Percentiles rank a stretch among this genome's conserved stretches.
Evolutionary conservation across 495 filamentous ascomycete genomes (phyloP).

Genomic region (Tuber umbilicatum): DNA sequence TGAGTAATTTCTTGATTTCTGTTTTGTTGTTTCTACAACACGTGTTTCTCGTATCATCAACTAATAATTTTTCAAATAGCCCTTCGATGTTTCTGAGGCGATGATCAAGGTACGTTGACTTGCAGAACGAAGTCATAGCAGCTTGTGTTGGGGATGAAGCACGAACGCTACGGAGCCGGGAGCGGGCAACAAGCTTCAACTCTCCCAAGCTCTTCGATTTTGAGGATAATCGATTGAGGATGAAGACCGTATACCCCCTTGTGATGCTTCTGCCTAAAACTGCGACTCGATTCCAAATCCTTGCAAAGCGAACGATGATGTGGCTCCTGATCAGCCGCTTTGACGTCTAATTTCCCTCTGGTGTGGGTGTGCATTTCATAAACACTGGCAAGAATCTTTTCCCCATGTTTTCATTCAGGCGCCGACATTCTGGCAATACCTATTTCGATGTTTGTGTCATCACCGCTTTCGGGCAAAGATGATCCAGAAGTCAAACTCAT

Average conservation of each 20-base stretch:
- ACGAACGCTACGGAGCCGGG: slow-evolving; percentile 40
- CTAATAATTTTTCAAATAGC: slow-evolving; percentile 58
- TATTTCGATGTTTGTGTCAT: slow-evolving; percentile 13
- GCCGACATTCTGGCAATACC: slow-evolving; percentile 26
- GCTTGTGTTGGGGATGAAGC: slow-evolving; percentile 44
- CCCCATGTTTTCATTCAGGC: slow-evolving; percentile 19
- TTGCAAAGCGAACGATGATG: slow-evolving; percentile 34
- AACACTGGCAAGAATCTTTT: slow-evolving; percentile 15
- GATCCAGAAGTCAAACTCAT: slow-evolving; percentile 33
- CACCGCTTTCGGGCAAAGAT: slow-evolving; percentile 25
- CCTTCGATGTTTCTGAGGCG: slow-evolving; percentile 84
- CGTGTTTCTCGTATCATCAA: slow-evolving; percentile 5
- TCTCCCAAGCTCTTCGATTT: slow-evolving; percentile 22
- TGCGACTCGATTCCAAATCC: slow-evolving; percentile 30
- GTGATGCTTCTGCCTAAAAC: slow-evolving; percentile 32
- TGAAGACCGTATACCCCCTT: slow-evolving; percentile 27
- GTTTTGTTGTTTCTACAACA: neutral
- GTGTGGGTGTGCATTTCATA: slow-evolving; percentile 28
- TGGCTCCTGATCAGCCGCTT: slow-evolving; percentile 14
- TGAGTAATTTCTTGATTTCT: slow-evolving; percentile 48
- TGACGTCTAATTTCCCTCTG: slow-evolving; percentile 21
- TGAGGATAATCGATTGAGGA: slow-evolving; percentile 25
- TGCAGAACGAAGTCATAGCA: slow-evolving; percentile 41
- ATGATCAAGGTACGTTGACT: slow-evolving; percentile 99
- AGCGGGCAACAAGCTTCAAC: slow-evolving; percentile 33